Base-by-base conservation (phyloP, 2,329 filamentous ascomycete species). In the Ampelomyces quisqualis region DNA sequence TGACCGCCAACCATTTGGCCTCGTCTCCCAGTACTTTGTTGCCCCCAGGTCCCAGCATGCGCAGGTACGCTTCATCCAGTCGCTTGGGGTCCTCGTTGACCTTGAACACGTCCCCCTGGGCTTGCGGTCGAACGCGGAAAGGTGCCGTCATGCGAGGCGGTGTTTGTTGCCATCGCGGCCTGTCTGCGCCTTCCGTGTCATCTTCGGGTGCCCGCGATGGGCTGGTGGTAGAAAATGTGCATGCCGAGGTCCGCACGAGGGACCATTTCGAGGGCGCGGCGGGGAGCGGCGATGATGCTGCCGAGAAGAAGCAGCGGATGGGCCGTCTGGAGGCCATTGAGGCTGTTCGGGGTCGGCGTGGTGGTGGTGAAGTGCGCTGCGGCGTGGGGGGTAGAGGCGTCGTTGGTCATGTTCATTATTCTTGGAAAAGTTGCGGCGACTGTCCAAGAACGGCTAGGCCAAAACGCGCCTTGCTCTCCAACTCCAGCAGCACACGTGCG, bases 1-100 rank as follows among this genome's bases (percentile, higher is more conserved):
- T 98, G 40, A 98, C 81, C 20, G 90, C 90, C 61, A 97, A 75
- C 93, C 93, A 98, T 73, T 96, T 97, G 48, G 93, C 77, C 72
- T 98, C 91, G 11, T 96, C 90, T 2, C 86, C 84, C 43, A 98
- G 76, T 66, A 93, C 68, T 56, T 78, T 80, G 54, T 86, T 80
- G 42, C 87, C 88, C 31, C 79, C 82, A 32, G 75, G 75, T 5
- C 90, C 91, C 40, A 97, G 72, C 55, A 97, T 79, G 38, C 77
- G 76, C 53, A 79, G 77, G 69, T 96, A 95, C 68, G 89, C 86
- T 34, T 79, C 75, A 65, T 97, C 86, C 40, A 98, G 75, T 60
- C 77, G 76, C 52, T 74, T 76, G 7, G 88, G 87, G 61, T 90
- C 82, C 14, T 80, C 77, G 70, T 97, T 97, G 67, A 90, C 83